phyloP scores from a whole-genome alignment of 805 yeast species.

The Scheffersomyces ergatensis region DNA sequence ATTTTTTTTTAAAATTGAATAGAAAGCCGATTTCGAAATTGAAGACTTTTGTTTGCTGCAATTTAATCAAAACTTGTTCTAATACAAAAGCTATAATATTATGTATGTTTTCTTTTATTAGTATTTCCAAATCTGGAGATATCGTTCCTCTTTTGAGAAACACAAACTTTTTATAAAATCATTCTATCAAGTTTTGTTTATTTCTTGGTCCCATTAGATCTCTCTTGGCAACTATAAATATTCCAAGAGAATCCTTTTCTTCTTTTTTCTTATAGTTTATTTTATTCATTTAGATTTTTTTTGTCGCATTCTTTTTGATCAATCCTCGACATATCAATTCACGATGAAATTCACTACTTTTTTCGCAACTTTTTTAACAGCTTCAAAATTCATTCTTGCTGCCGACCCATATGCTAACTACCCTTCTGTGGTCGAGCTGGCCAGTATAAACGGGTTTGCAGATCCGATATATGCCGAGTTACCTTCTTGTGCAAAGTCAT shows the following conservation, averaged over 20 bases:
- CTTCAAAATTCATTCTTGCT: slow-evolving; percentile 12
- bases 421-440: slow-evolving; percentile 36
- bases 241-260: neutral
- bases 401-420: slow-evolving; percentile 26
- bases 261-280: neutral
- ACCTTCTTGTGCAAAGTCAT: slow-evolving; percentile 36
- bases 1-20: too few species aligned
- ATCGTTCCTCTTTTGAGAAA: too few species aligned
- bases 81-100: too few species aligned
- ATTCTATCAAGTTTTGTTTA: too few species aligned
- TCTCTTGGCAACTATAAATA: too few species aligned
- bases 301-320: too few species aligned
- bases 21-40: too few species aligned
- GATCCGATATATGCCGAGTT: slow-evolving; percentile 29
- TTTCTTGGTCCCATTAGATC: neutral
- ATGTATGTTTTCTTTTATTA: too few species aligned
- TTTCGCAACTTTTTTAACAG: slow-evolving; percentile 9
- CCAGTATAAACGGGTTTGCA: slow-evolving; percentile 43
- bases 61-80: too few species aligned
- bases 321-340: neutral
- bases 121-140: too few species aligned
- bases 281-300: neutral
- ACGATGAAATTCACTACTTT: slow-evolving; percentile 8
- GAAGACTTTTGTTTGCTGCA: too few species aligned
- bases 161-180: too few species aligned